These are phyloP conservation scores for Laburnicola sp. DNA, from an alignment of 2,329 filamentous ascomycete species.

Conservation along the genomic window DNA sequence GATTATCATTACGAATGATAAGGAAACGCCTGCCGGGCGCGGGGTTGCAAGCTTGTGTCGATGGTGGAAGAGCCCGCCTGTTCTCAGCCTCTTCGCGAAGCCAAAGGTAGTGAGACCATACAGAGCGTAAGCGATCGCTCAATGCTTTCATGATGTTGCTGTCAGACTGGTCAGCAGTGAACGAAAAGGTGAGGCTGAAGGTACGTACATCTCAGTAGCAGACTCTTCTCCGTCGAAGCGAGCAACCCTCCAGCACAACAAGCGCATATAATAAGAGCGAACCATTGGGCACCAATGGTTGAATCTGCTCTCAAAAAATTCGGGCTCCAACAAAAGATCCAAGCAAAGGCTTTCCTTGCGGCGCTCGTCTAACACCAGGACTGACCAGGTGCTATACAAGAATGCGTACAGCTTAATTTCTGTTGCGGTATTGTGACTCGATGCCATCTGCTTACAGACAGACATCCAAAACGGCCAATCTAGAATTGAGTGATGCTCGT, in stretches of 20 bases:
- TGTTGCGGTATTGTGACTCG: constrained; percentile 85
- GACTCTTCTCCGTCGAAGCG: constrained; percentile 70
- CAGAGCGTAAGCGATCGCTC: constrained; percentile 67
- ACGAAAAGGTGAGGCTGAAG: background rate
- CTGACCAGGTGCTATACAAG: constrained; percentile 78
- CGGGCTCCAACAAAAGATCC: constrained; percentile 73
- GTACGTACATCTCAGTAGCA: constrained; percentile 67
- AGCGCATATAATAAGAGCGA: constrained; percentile 85
- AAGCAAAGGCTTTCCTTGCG: constrained; percentile 72
- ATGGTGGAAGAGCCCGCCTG: constrained; percentile 61
- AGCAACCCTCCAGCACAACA: constrained; percentile 87
- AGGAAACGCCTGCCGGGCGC: constrained; percentile 83
- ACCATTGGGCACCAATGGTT: constrained; percentile 98
- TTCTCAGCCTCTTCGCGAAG: constrained; percentile 69
- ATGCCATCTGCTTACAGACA: constrained; percentile 76
- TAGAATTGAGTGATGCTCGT: constrained; percentile 54
- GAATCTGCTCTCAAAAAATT: constrained; percentile 79
- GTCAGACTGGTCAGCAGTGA: constrained; percentile 18
- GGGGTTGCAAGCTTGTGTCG: constrained; percentile 79
- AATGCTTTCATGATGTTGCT: constrained; percentile 67
- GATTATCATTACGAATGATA: constrained; percentile 81
- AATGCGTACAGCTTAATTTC: constrained; percentile 84
- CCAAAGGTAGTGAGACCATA: constrained; percentile 80
- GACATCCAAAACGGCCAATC: constrained; percentile 86
- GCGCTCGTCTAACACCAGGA: constrained; percentile 64